Base-by-base conservation (phyloP, 164 flowering plant genomes). In the Akebia trifoliata region DNA sequence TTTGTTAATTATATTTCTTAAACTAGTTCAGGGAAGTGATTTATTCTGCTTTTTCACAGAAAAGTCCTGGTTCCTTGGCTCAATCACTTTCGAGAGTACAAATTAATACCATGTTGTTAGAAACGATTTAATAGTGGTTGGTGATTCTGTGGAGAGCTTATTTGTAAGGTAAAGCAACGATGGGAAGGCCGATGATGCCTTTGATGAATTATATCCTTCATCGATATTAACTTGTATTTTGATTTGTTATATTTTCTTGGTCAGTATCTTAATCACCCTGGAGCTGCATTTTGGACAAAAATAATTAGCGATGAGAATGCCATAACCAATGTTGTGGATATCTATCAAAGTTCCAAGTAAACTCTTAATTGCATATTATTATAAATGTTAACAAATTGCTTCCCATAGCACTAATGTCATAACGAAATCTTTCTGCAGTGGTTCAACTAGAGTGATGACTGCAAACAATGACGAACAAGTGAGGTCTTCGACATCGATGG, bases 91-190 rank as follows among this genome's bases (percentile, higher is more conserved):
- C 87, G 6, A 70, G 93, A 64, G 84, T 89, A 12, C 91, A 86
- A 58, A 78, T 89, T 46, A 86, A 91, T 67, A 84, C 93, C 7
- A 84, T 89, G 90, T 79, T 50, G 78, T 84, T 37, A 84, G 80
- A 57, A 86, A 89, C 15, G 72, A 84, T 59, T 57, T 89, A 37
- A 29, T 84, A 72, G 93, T 77, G 2, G 91, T 87, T n/a, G 96
- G 96, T 51, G 96, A n/a, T n/a, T n/a, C n/a, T n/a, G n/a, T n/a
- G n/a, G n/a, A n/a, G n/a, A n/a, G n/a, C n/a, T n/a, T n/a, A n/a
- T n/a, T n/a, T n/a, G n/a, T n/a, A n/a, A n/a, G n/a, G n/a, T n/a
- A n/a, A n/a, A n/a, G n/a, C n/a, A n/a, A n/a, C n/a, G n/a, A n/a
- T n/a, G n/a, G n/a, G n/a, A n/a, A n/a, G n/a, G n/a, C n/a, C n/a